A percentile compares a stretch with the other conserved stretches of the same genome.
Evolutionary conservation across 257 asterid genomes (phyloP).

Genomic region (Striga asiatica): DNA sequence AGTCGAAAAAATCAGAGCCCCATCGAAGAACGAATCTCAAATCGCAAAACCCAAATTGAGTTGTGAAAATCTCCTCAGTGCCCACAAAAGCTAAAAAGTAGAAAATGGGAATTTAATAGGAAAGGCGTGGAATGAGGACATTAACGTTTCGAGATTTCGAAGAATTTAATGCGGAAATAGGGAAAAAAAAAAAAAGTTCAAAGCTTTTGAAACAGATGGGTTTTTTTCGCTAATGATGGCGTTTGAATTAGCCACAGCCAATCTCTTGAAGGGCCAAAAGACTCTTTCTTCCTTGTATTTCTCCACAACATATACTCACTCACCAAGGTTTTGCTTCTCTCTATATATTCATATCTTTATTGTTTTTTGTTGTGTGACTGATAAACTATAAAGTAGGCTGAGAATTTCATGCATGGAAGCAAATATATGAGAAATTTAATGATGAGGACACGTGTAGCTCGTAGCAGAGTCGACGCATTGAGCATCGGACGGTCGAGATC

Average conservation of each 20-base stretch:
- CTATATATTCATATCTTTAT: conserved; percentile 5
- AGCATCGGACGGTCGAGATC: conserved; percentile 34
- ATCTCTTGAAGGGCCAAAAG: conserved; percentile 32
- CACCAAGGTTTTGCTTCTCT: conserved; percentile 18
- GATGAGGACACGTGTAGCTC: conserved; percentile 42
- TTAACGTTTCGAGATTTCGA: conserved; percentile 30
- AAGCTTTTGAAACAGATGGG: conserved; percentile 27
- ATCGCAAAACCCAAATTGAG: conserved; percentile 32
- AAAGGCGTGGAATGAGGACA: background rate
- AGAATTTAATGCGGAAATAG: conserved; percentile 36
- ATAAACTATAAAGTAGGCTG: conserved; percentile 35
- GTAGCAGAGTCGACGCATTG: conserved; percentile 26
- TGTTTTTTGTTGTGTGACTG: conserved; percentile 17
- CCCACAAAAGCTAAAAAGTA: conserved; percentile 2
- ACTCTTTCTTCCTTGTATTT: conserved; percentile 54
- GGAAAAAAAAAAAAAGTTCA: too few species aligned
- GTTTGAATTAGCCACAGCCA: conserved; percentile 40
- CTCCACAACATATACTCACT: conserved; percentile 24
- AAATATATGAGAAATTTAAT: conserved; percentile 14
- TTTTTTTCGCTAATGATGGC: conserved; percentile 46
- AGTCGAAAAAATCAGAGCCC: conserved; percentile 28
- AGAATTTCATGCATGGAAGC: conserved; percentile 78
- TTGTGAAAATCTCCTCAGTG: conserved; percentile 20
- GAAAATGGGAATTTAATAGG: background rate
- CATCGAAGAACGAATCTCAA: conserved; percentile 19